Percentiles rank a stretch among this genome's conserved stretches.
Evolutionary conservation across 2,329 filamentous ascomycete species (phyloP).

Genomic region (Cytospora schulzeri): DNA sequence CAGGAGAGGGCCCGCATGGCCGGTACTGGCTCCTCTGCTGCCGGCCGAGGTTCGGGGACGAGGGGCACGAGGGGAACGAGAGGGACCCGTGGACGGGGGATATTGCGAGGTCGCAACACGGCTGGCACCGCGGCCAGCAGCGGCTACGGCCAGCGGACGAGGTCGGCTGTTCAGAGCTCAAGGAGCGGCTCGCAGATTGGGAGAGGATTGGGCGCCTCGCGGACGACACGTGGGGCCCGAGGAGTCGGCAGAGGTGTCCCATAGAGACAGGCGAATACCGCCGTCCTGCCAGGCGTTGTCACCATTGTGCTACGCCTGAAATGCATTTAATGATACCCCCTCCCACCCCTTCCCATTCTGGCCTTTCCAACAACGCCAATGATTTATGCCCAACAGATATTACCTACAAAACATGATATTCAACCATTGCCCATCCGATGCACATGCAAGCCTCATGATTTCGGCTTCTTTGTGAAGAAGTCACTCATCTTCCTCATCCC

Average conservation of each 20-base stretch:
- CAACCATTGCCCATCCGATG: slow-evolving; percentile 15
- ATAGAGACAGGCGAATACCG: slow-evolving; percentile 15
- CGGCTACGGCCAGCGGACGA: slow-evolving; percentile 29
- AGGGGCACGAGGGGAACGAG: slow-evolving; percentile 24
- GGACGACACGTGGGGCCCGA: slow-evolving; percentile 41
- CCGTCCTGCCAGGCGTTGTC: background rate
- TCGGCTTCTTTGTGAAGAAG: slow-evolving; percentile 78
- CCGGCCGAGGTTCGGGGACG: slow-evolving; percentile 19
- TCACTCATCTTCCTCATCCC: slow-evolving; percentile 98
- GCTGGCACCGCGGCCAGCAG: slow-evolving; percentile 21
- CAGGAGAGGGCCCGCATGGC: slow-evolving; percentile 54
- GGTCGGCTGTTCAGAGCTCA: slow-evolving; percentile 37
- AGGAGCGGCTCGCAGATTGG: slow-evolving; percentile 48
- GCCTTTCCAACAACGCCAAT: slow-evolving; percentile 9
- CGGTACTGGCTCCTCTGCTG: slow-evolving; percentile 22
- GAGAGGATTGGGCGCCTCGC: slow-evolving; percentile 43
- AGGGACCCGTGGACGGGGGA: slow-evolving; percentile 28
- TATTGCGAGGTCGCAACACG: slow-evolving; percentile 14
- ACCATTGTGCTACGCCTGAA: slow-evolving; percentile 19
- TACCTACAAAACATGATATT: background rate
- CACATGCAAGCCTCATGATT: slow-evolving; percentile 22
- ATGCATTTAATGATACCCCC: slow-evolving; percentile 30
- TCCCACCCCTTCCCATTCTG: background rate
- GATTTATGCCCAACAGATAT: slow-evolving; percentile 11
- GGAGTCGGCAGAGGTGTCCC: slow-evolving; percentile 37